Evolutionary conservation across 768 basidiomycete species (phyloP), one percentile per base, ranked within the genome.

Genomic region (Filobasidium wieringae): DNA sequence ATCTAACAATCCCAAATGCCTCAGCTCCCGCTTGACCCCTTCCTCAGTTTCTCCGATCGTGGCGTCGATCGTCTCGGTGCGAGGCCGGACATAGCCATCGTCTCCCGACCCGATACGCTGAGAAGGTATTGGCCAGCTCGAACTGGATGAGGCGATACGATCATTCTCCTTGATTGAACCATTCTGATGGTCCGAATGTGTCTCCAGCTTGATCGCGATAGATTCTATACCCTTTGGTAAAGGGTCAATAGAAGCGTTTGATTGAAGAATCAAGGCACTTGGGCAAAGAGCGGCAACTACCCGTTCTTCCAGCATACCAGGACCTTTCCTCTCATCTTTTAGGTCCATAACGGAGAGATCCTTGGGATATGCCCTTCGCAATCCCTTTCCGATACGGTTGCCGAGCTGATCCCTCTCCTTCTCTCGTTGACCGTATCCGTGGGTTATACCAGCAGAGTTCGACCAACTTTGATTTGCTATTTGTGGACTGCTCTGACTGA

Each of bases 221-320:
- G n/a, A n/a, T n/a, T n/a, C n/a, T n/a, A n/a, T n/a, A n/a, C n/a
- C n/a, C n/a, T n/a, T n/a, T n/a, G n/a, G n/a, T n/a, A n/a, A n/a
- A n/a, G n/a, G n/a, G n/a, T n/a, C n/a, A n/a, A n/a, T n/a, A n/a
- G n/a, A n/a, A n/a, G n/a, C n/a, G n/a, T n/a, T n/a, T n/a, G n/a
- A n/a, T n/a, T n/a, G n/a, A n/a, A n/a, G n/a, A n/a, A n/a, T n/a
- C n/a, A n/a, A n/a, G n/a, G n/a, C n/a, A n/a, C n/a, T n/a, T n/a
- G n/a, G n/a, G n/a, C 54, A 50, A 50, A 41, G 49, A 17, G 68
- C 72, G 30, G 69, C 70, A 2, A 76, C 70, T 4, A 76, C 63
- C 22, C 92, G 79, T 74, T 95, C 92, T 11, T 87, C 90, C 63
- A 95, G 73, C 26, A 86, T 86, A 0, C 91, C 92, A 62, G 91